These are phyloP conservation scores for Aspergillus uvarum DNA, from an alignment of 2,329 filamentous ascomycete genomes.

Conservation along the genomic window DNA sequence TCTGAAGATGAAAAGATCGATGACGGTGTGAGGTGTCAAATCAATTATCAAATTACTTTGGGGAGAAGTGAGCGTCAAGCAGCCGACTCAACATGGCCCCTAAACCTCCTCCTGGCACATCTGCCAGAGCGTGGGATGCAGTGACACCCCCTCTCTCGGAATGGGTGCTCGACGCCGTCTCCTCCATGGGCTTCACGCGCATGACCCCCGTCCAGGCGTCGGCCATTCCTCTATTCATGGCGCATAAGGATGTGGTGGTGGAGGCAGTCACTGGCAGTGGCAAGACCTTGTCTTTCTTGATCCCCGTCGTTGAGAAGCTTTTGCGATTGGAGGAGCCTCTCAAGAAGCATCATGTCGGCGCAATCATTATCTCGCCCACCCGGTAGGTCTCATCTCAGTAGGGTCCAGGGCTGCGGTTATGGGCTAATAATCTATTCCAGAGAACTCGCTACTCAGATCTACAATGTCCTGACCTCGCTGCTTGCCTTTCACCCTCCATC, in stretches of 20 bases:
- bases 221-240: slow-evolving; percentile 82
- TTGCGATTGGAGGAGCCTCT: slow-evolving; percentile 76
- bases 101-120: slow-evolving; percentile 45
- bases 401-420: background rate
- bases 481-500: slow-evolving; percentile 82
- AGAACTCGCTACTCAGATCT: slow-evolving; percentile 88
- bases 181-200: slow-evolving; percentile 78
- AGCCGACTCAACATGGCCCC: slow-evolving; percentile 28
- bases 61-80: background rate
- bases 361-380: slow-evolving; percentile 89
- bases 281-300: slow-evolving; percentile 82
- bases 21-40: background rate
- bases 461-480: slow-evolving; percentile 73
- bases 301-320: slow-evolving; percentile 80
- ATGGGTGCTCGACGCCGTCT: slow-evolving; percentile 84
- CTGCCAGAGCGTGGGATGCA: slow-evolving; percentile 64
- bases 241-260: slow-evolving; percentile 88
- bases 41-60: background rate
- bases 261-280: slow-evolving; percentile 90
- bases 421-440: slow-evolving; percentile 42
- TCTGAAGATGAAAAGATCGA: slow-evolving; percentile 1
- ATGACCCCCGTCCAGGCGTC: slow-evolving; percentile 96
- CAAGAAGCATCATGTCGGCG: slow-evolving; percentile 85
- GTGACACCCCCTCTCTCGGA: slow-evolving; percentile 69
- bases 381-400: slow-evolving; percentile 36